Conservation (phyloP, 306 rosid genomes). For the Astragalus glycyphyllos region DNA sequence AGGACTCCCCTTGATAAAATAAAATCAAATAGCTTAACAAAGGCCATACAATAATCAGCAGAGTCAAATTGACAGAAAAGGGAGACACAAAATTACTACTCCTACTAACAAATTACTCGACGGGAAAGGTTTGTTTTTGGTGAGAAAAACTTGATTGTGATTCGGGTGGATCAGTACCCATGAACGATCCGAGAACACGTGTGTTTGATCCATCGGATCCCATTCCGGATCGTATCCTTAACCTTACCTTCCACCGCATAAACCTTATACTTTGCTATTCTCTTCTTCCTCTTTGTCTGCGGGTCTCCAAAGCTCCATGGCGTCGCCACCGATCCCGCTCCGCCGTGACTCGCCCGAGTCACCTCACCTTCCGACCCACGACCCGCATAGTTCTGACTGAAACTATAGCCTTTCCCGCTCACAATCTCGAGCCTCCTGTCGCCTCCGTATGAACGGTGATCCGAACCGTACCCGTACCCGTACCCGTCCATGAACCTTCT, state of each 20-base stretch:
- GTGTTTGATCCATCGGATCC: slow-evolving; percentile 74
- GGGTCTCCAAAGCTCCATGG: slow-evolving; percentile 67
- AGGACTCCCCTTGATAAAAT: too few species aligned
- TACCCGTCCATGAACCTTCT: slow-evolving; percentile 51
- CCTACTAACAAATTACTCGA: too few species aligned
- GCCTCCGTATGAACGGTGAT: slow-evolving; percentile 26
- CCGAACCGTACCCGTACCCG: slow-evolving; percentile 37
- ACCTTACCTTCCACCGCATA: slow-evolving; percentile 74
- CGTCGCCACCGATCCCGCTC: slow-evolving; percentile 37
- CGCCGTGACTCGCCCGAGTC: slow-evolving; percentile 44
- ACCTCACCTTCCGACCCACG: slow-evolving; percentile 1
- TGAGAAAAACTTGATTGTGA: too few species aligned
- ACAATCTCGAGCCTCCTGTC: slow-evolving; percentile 60
- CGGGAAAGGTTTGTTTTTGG: too few species aligned
- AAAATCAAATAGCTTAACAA: too few species aligned
- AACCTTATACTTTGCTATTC: slow-evolving; percentile 72
- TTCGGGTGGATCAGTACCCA: slow-evolving; percentile 45
- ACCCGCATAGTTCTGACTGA: slow-evolving; percentile 19
- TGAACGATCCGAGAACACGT: slow-evolving; percentile 76
- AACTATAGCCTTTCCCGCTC: slow-evolving; percentile 69
- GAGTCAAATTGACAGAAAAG: too few species aligned
- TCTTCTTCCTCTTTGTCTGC: slow-evolving; percentile 69
- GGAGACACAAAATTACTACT: too few species aligned
- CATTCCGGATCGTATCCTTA: slow-evolving; percentile 62
- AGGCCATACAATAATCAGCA: too few species aligned